A percentile compares a stretch with the other conserved stretches of the same genome.
Evolutionary conservation across 2,329 filamentous ascomycete species (phyloP).

Genomic region (Corniculantispora saksenae): DNA sequence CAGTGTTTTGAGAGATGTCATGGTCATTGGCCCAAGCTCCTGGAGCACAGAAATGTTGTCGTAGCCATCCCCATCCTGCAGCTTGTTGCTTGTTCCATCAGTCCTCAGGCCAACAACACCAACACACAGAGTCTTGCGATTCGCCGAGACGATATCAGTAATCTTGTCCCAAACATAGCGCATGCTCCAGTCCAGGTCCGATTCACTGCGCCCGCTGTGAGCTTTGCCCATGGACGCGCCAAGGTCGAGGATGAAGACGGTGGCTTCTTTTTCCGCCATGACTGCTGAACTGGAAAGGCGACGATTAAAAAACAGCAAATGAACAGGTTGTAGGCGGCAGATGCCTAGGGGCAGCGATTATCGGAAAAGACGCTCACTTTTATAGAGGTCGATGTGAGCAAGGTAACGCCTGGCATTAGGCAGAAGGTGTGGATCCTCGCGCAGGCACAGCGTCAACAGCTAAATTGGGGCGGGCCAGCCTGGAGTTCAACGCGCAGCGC

Average conservation of each 20-base stretch:
- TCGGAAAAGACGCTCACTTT: background rate
- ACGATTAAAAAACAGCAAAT: background rate
- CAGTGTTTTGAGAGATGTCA: constrained; percentile 69
- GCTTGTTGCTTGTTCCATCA: constrained; percentile 70
- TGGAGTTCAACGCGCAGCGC: constrained; percentile 7
- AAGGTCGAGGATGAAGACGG: constrained; percentile 87
- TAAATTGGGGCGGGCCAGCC: background rate
- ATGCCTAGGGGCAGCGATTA: background rate
- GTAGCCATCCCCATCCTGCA: constrained; percentile 72
- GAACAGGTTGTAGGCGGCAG: background rate
- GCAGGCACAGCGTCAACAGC: background rate
- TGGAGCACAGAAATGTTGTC: constrained; percentile 81
- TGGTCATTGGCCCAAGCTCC: constrained; percentile 58
- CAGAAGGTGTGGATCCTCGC: constrained; percentile 18
- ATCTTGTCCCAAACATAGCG: constrained; percentile 93
- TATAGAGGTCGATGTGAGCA: constrained; percentile 2
- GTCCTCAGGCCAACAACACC: constrained; percentile 84
- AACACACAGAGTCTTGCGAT: constrained; percentile 67
- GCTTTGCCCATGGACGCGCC: constrained; percentile 79
- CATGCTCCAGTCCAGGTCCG: constrained; percentile 87
- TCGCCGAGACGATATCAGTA: constrained; percentile 67
- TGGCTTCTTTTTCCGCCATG: constrained; percentile 94
- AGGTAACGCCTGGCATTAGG: constrained; percentile 11
- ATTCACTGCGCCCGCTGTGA: constrained; percentile 69
- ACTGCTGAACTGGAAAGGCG: constrained; percentile 24